phyloP scores from a whole-genome alignment of 225 moss, liverwort and hornwort species.

The Polytrichum commune region DNA sequence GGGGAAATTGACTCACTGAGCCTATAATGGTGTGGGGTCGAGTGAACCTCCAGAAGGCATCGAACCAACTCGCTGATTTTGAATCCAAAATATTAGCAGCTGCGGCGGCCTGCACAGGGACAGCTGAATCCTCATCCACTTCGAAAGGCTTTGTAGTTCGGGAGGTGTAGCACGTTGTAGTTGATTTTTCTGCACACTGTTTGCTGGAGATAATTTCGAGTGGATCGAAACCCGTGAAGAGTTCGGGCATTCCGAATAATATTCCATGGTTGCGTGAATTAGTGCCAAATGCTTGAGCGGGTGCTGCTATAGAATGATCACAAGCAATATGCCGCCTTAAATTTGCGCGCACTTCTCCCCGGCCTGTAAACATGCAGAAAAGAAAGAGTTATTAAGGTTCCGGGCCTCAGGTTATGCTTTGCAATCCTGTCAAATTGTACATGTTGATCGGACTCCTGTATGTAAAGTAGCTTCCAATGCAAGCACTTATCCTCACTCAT shows the following conservation, averaged over 20 bases:
- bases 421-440: too few species aligned
- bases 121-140: constrained; percentile 33
- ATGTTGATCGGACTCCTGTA: too few species aligned
- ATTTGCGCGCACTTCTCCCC: too few species aligned
- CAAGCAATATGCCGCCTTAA: too few species aligned
- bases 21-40: constrained; percentile 85
- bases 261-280: neutral
- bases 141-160: constrained; percentile 57
- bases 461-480: too few species aligned
- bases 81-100: constrained; percentile 37
- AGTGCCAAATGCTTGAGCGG: too few species aligned
- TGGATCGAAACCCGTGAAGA: neutral
- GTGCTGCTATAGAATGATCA: too few species aligned
- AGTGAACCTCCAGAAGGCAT: constrained; percentile 76
- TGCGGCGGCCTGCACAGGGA: constrained; percentile 7
- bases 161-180: constrained; percentile 2
- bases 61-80: constrained; percentile 36
- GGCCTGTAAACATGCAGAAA: too few species aligned
- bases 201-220: neutral
- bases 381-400: too few species aligned
- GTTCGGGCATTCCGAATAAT: neutral
- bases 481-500: too few species aligned
- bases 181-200: neutral
- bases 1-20: constrained; percentile 40
- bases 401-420: too few species aligned